phyloP scores from a whole-genome alignment of 2,329 filamentous ascomycete species.

The Pleoardoris graminearum region DNA sequence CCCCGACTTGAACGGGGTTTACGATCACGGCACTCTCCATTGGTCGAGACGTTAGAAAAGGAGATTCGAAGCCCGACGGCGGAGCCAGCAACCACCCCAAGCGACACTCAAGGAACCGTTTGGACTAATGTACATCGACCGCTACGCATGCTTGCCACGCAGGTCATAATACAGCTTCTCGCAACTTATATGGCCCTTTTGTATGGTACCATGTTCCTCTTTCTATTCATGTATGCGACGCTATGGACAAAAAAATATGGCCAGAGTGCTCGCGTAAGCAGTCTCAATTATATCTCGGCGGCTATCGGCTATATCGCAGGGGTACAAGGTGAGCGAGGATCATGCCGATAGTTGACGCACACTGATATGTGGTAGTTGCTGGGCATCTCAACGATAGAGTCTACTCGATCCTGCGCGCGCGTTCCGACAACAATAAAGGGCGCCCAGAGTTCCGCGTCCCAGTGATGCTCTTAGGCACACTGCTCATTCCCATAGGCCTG shows the following conservation, averaged over 20 bases:
- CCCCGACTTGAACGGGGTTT: slow-evolving; percentile 3
- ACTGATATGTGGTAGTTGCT: background rate
- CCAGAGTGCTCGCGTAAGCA: slow-evolving; percentile 1
- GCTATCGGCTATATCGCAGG: slow-evolving; percentile 60
- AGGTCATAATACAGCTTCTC: slow-evolving; percentile 43
- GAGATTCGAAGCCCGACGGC: slow-evolving; percentile 2
- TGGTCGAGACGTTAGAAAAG: background rate
- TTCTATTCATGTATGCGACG: slow-evolving; percentile 18
- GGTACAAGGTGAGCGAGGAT: background rate
- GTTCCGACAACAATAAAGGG: slow-evolving; percentile 6
- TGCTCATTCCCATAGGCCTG: slow-evolving; percentile 34
- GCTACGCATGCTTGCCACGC: slow-evolving; percentile 13
- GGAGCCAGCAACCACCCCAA: slow-evolving; percentile 7
- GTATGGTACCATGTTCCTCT: slow-evolving; percentile 41
- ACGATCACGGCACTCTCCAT: slow-evolving; percentile 8
- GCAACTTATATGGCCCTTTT: slow-evolving; percentile 47
- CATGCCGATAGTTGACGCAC: too few relatives aligned
- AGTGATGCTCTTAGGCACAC: slow-evolving; percentile 20
- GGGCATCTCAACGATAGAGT: slow-evolving; percentile 52
- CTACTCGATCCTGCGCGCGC: slow-evolving; percentile 32
- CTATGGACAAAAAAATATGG: slow-evolving; percentile 18
- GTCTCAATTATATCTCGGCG: slow-evolving; percentile 50
- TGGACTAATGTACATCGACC: slow-evolving; percentile 12
- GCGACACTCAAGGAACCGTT: background rate
- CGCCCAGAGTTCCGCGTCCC: slow-evolving; percentile 18